Conservation (phyloP, 768 basidiomycete species). For the Hortiboletus flavorubellus region DNA sequence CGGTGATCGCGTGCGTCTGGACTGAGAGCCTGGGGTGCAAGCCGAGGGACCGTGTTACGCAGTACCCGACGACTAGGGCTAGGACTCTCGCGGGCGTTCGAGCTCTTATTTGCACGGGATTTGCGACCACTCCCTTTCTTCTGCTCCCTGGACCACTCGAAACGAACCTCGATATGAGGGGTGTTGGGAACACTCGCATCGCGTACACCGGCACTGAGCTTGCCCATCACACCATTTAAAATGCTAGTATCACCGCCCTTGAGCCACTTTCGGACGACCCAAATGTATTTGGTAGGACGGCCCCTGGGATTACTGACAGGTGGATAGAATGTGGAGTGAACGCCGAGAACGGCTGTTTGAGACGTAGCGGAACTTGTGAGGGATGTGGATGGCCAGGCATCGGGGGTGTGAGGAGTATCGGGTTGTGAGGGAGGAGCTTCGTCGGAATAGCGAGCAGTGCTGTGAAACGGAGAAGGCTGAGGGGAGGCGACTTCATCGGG, state of each 20-base stretch:
- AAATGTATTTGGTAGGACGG: slow-evolving; percentile 57
- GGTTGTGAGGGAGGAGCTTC: slow-evolving; percentile 13
- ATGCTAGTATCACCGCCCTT: slow-evolving; percentile 52
- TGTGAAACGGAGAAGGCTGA: slow-evolving; percentile 14
- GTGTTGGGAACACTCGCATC: slow-evolving; percentile 12
- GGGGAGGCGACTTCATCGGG: slow-evolving; percentile 22
- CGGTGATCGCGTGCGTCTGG: slow-evolving; percentile 25
- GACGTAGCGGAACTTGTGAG: slow-evolving; percentile 21
- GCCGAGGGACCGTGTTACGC: slow-evolving; percentile 4
- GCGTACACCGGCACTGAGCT: slow-evolving; percentile 31
- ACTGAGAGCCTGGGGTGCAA: slow-evolving; percentile 8
- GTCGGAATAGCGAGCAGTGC: slow-evolving; percentile 9
- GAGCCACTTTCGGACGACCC: slow-evolving; percentile 74
- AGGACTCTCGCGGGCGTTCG: slow-evolving; percentile 2
- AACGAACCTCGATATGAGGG: slow-evolving; percentile 62
- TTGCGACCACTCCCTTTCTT: slow-evolving; percentile 23
- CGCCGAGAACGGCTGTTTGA: slow-evolving; percentile 56
- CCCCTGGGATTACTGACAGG: slow-evolving; percentile 36
- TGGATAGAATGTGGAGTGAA: slow-evolving; percentile 63
- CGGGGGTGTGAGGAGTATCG: slow-evolving; percentile 9
- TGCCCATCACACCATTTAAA: slow-evolving; percentile 43
- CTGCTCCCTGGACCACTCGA: slow-evolving; percentile 67
- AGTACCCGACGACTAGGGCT: slow-evolving; percentile 16
- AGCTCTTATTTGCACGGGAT: slow-evolving; percentile 19
- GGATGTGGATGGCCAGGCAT: slow-evolving; percentile 12